A percentile compares a stretch with the other conserved stretches of the same genome.
Conservation (phyloP, 768 basidiomycete species). For the Austroboletus eburneus region DNA sequence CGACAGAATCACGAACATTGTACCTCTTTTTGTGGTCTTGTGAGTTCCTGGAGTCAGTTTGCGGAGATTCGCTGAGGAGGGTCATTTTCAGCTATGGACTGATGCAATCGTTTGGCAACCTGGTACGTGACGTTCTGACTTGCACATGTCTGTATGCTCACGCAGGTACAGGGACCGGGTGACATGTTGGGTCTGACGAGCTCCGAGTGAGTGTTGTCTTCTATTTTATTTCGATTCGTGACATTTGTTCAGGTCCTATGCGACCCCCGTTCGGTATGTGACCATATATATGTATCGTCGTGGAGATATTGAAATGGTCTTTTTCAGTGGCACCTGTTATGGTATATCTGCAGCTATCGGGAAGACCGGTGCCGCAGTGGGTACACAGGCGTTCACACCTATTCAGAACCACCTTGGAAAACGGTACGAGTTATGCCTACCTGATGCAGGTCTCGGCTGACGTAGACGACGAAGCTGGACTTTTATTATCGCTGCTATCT, state of each 20-base stretch:
- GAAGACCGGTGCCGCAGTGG: slow-evolving; percentile 69
- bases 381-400: slow-evolving; percentile 67
- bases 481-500: slow-evolving; percentile 67
- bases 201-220: slow-evolving; percentile 47
- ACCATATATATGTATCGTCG: neutral
- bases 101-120: slow-evolving; percentile 70
- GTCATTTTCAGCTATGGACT: slow-evolving; percentile 50
- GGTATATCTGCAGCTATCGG: slow-evolving; percentile 66
- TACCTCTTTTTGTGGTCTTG: slow-evolving; percentile 67
- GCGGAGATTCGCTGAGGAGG: slow-evolving; percentile 1
- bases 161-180: slow-evolving; percentile 52
- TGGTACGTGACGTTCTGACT: slow-evolving; percentile 35
- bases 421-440: slow-evolving; percentile 34
- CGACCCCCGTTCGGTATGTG: slow-evolving; percentile 56
- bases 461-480: slow-evolving; percentile 44
- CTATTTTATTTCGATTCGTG: slow-evolving; percentile 1
- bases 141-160: slow-evolving; percentile 5
- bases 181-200: slow-evolving; percentile 67
- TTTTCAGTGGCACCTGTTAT: slow-evolving; percentile 59
- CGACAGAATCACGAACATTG: slow-evolving; percentile 56
- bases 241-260: slow-evolving; percentile 44
- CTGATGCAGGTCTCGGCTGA: neutral
- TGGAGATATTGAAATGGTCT: neutral
- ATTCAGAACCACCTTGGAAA: slow-evolving; percentile 67
- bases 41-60: slow-evolving; percentile 27